Evolutionary conservation across 2,329 filamentous ascomycete species (phyloP).

Genomic region (Leptographium radiaticola): DNA sequence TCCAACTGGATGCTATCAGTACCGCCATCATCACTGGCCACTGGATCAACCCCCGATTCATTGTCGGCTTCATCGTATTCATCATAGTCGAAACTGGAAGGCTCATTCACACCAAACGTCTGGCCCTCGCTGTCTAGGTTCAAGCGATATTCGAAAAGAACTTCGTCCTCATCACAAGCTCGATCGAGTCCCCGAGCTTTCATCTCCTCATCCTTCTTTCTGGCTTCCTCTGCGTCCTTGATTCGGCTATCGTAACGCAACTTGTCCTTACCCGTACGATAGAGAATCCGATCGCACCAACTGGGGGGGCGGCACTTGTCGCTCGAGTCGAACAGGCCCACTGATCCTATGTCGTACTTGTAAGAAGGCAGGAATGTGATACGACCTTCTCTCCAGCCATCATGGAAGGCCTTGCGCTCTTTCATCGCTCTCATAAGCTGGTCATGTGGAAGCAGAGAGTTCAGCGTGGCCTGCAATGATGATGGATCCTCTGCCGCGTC

Average conservation of each 20-base stretch:
- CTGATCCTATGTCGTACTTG: conserved; percentile 93
- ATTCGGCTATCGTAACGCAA: conserved; percentile 50
- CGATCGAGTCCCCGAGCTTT: conserved; percentile 63
- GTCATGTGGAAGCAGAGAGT: conserved; percentile 80
- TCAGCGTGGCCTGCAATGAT: conserved; percentile 77
- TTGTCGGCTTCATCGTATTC: conserved; percentile 45
- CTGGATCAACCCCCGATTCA: conserved; percentile 30
- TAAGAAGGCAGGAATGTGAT: conserved; percentile 90
- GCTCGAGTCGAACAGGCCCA: conserved; percentile 85
- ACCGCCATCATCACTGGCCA: conserved; percentile 45
- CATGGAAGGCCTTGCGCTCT: conserved; percentile 67
- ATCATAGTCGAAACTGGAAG: conserved; percentile 39
- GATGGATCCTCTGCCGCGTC: conserved; percentile 66
- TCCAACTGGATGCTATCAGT: conserved; percentile 41
- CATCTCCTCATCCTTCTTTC: conserved; percentile 73
- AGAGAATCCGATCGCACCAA: conserved; percentile 94
- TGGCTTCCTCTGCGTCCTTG: conserved; percentile 52
- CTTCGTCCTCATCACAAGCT: conserved; percentile 62
- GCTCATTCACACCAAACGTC: neutral
- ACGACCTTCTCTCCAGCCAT: conserved; percentile 82
- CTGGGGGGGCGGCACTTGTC: conserved; percentile 88
- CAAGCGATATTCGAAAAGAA: conserved; percentile 84
- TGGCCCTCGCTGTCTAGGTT: conserved; percentile 52
- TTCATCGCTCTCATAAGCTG: conserved; percentile 67
- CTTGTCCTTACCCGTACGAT: conserved; percentile 60